Percentiles rank a stretch among this genome's conserved stretches.
These are phyloP conservation scores for Solanum arcanum DNA, from an alignment of 257 asterid species.

Conservation along the genomic window DNA sequence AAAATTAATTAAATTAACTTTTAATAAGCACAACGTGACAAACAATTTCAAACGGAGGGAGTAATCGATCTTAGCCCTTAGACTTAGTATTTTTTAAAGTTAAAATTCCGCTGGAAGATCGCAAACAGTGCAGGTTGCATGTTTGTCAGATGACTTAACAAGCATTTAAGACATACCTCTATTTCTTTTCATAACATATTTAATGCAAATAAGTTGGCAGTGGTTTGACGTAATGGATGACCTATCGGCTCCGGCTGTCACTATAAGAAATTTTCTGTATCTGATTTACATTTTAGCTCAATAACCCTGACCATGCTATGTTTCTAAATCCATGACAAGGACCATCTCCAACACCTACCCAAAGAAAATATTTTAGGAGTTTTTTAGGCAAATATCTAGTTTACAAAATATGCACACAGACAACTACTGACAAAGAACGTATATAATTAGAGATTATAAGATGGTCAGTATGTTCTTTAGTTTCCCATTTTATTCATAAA, in stretches of 20 bases:
- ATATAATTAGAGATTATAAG: neutral
- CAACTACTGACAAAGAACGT: neutral
- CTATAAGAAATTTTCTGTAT: neutral
- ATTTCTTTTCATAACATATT: neutral
- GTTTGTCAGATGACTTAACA: neutral
- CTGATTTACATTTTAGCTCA: neutral
- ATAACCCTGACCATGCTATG: neutral
- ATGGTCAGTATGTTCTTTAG: neutral
- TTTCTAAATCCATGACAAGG: neutral
- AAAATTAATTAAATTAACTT: too few species aligned
- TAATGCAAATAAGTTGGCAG: neutral
- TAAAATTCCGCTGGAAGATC: neutral
- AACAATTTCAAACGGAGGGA: fast-evolving
- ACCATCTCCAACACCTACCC: neutral
- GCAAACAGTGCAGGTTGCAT: neutral
- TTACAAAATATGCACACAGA: neutral
- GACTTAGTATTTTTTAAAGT: neutral
- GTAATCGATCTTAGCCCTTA: neutral
- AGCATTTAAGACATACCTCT: neutral
- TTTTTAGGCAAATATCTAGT: neutral
- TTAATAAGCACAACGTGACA: too few species aligned
- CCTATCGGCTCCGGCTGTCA: neutral
- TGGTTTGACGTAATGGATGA: neutral
- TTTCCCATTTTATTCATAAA: neutral
- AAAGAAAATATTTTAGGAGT: neutral